Percentiles rank a stretch among this genome's conserved stretches.
Conservation (phyloP, 345 rosid species). For the Nasturtium officinale region DNA sequence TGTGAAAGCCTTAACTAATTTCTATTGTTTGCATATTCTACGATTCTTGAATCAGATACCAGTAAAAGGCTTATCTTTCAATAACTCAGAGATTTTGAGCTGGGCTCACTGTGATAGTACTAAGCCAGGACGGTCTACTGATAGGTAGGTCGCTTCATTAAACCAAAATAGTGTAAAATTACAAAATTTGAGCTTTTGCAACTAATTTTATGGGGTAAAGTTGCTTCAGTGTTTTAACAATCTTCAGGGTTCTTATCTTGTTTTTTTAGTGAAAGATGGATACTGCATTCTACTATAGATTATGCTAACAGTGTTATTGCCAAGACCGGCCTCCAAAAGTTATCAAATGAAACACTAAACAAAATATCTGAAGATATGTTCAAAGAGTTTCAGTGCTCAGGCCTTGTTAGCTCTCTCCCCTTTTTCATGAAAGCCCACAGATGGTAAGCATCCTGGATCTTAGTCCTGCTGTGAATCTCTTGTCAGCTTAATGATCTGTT, state of each 20-base stretch:
- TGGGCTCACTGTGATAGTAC: conserved; percentile 80
- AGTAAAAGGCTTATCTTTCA: conserved; percentile 63
- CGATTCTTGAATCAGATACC: conserved; percentile 57
- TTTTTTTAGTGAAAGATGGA: conserved; percentile 75
- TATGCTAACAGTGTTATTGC: conserved; percentile 63
- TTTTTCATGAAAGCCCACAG: conserved; percentile 86
- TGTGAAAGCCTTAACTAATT: conserved; percentile 10
- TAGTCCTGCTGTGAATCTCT: background rate
- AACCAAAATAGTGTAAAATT: background rate
- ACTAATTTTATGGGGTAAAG: background rate
- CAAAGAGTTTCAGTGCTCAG: conserved; percentile 60
- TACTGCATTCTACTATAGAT: conserved; percentile 68
- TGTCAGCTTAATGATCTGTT: conserved; percentile 25
- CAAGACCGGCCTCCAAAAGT: conserved; percentile 64
- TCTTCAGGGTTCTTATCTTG: background rate
- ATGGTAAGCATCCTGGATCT: conserved; percentile 54
- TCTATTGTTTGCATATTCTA: conserved; percentile 4
- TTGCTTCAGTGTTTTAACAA: conserved; percentile 1
- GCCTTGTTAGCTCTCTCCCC: conserved; percentile 58
- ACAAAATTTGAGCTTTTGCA: background rate
- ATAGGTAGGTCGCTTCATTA: conserved; percentile 46
- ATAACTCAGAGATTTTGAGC: conserved; percentile 63
- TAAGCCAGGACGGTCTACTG: conserved; percentile 75
- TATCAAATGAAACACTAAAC: conserved; percentile 54
- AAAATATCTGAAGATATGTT: conserved; percentile 70